Conservation (phyloP, 2,329 filamentous ascomycete genomes). For the Aureobasidium sp. region DNA sequence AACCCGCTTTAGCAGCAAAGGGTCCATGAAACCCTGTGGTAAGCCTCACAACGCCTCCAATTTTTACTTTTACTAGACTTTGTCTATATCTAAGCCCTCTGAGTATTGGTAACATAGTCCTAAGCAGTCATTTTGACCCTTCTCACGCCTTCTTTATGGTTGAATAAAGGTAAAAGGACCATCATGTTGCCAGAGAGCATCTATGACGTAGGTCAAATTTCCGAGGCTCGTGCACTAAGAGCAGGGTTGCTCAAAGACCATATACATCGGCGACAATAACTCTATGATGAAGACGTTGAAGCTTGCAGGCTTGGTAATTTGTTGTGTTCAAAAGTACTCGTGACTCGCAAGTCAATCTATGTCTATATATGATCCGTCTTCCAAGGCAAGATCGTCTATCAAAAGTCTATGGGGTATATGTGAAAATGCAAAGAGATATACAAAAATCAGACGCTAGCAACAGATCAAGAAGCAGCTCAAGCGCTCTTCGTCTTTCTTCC, state of each 20-base stretch:
- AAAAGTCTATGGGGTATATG: not conserved
- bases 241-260: not conserved
- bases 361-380: not conserved
- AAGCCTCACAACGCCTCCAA: not conserved
- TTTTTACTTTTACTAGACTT: not conserved
- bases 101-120: too few species aligned
- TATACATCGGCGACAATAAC: not conserved
- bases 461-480: not conserved
- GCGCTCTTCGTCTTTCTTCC: constrained; percentile 11
- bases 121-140: too few species aligned
- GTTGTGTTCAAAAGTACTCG: too few species aligned
- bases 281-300: too few species aligned
- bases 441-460: not conserved
- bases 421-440: not conserved
- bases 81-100: not conserved
- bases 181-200: not conserved
- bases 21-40: not conserved
- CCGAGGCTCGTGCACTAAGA: not conserved
- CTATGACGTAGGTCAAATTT: not conserved
- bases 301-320: too few species aligned
- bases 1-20: not conserved
- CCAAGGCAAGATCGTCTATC: not conserved
- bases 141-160: not conserved
- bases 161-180: not conserved
- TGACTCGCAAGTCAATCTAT: too few species aligned